These are phyloP conservation scores for Inga oerstediana DNA, from an alignment of 306 rosid genomes.

Conservation along the genomic window DNA sequence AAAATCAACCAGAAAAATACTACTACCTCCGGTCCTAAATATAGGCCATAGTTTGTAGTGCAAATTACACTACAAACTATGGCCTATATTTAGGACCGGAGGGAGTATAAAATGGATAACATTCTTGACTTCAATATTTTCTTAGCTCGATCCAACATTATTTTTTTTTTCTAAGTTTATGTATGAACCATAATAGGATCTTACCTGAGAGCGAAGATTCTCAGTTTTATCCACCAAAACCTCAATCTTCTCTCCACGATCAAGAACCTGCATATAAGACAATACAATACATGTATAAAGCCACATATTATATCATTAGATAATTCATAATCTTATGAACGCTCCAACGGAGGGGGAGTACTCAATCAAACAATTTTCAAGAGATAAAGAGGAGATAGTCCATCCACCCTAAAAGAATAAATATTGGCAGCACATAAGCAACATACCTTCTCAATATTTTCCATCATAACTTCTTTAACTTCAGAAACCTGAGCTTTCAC, in stretches of 20 bases:
- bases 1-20: background rate
- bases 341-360: too few species aligned
- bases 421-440: background rate
- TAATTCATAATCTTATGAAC: background rate
- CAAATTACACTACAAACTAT: too few species aligned
- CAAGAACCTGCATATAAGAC: slow-evolving; percentile 68
- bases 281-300: background rate
- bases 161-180: background rate
- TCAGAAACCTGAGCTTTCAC: slow-evolving; percentile 65
- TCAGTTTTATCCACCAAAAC: slow-evolving; percentile 93
- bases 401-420: background rate
- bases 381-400: slow-evolving; percentile 6
- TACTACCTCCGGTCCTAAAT: too few species aligned
- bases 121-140: background rate
- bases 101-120: background rate
- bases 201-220: slow-evolving; percentile 86
- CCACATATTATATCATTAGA: background rate
- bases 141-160: background rate
- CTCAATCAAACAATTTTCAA: background rate
- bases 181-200: slow-evolving; percentile 21
- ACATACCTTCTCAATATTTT: slow-evolving; percentile 63
- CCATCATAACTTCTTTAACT: slow-evolving; percentile 80
- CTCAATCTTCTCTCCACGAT: slow-evolving; percentile 94
- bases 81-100: too few species aligned
- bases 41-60: too few species aligned